Evolutionary conservation across 2,329 filamentous ascomycete species (phyloP).

Genomic region (Ascochyta koolunga): DNA sequence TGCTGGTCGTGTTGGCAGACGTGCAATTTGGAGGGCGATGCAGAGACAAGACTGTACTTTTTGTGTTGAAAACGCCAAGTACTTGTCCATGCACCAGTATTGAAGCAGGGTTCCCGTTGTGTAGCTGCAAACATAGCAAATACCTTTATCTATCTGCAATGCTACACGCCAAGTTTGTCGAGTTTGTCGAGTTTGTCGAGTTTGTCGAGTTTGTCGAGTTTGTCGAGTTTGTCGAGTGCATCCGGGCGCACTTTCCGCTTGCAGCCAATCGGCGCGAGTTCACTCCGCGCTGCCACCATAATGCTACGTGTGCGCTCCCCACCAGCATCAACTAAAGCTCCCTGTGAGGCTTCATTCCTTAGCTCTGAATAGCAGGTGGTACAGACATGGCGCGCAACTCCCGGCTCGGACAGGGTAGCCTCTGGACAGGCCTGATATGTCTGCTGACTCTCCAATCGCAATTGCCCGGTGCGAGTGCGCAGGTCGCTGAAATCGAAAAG

Average conservation of each 20-base stretch:
- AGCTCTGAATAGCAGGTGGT: constrained; percentile 17
- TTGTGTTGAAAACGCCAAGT: too few relatives aligned
- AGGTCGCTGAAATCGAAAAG: constrained; percentile 48
- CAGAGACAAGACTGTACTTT: too few relatives aligned
- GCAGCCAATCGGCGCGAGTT: constrained; percentile 24
- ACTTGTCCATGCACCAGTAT: too few relatives aligned
- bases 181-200: not conserved
- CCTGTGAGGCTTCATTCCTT: constrained; percentile 19
- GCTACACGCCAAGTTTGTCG: too few relatives aligned
- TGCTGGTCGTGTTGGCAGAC: not conserved
- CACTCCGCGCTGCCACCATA: too few relatives aligned
- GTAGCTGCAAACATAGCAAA: not conserved
- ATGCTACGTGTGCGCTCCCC: constrained; percentile 25
- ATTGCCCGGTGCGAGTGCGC: constrained; percentile 28
- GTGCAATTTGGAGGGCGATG: too few relatives aligned
- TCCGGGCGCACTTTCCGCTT: not conserved
- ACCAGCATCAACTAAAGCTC: constrained; percentile 23
- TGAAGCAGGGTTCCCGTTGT: too few relatives aligned
- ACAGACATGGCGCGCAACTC: constrained; percentile 34
- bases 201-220: not conserved
- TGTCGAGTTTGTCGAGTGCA: not conserved
- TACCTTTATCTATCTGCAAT: not conserved
- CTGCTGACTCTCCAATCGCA: constrained; percentile 34
- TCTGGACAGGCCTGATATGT: constrained; percentile 29
- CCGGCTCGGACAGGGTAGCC: constrained; percentile 25